phyloP scores from a whole-genome alignment of 495 filamentous ascomycete genomes.

The Neurospora hispaniola region DNA sequence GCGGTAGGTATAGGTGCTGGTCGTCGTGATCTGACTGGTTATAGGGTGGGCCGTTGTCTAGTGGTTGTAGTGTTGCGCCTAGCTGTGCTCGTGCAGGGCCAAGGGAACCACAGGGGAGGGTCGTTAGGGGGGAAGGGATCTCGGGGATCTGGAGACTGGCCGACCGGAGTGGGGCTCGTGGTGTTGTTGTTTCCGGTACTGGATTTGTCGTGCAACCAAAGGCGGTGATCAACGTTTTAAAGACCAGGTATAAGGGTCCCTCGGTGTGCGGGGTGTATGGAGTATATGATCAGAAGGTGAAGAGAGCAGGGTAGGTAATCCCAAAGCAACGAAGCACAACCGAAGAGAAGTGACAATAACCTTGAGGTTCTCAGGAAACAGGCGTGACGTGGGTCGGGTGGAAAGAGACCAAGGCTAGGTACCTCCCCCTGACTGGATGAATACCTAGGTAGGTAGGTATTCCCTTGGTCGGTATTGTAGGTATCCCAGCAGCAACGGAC shows the following conservation, averaged over 20 bases:
- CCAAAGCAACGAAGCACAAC: not conserved
- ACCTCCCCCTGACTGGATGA: not conserved
- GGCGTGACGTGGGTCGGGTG: not conserved
- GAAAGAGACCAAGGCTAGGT: not conserved
- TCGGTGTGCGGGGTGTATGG: not conserved
- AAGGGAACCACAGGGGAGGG: not conserved
- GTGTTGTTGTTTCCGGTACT: not conserved
- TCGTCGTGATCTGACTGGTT: not conserved
- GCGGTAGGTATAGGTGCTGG: not conserved
- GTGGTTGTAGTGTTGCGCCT: not conserved
- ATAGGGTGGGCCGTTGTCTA: not conserved
- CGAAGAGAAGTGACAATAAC: not conserved
- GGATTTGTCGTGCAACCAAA: not conserved
- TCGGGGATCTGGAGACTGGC: not conserved
- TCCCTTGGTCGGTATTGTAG: no score
- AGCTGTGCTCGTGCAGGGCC: not conserved
- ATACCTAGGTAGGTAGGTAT: no score
- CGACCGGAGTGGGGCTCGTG: not conserved
- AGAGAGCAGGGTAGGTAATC: not conserved
- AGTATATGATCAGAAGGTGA: not conserved
- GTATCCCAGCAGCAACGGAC: not conserved
- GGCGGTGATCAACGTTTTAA: not conserved
- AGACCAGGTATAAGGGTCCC: not conserved
- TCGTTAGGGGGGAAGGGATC: not conserved
- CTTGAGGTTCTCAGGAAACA: not conserved